These are phyloP conservation scores for Candolleomyces efflorescens DNA, from an alignment of 768 basidiomycete species.

Conservation along the genomic window DNA sequence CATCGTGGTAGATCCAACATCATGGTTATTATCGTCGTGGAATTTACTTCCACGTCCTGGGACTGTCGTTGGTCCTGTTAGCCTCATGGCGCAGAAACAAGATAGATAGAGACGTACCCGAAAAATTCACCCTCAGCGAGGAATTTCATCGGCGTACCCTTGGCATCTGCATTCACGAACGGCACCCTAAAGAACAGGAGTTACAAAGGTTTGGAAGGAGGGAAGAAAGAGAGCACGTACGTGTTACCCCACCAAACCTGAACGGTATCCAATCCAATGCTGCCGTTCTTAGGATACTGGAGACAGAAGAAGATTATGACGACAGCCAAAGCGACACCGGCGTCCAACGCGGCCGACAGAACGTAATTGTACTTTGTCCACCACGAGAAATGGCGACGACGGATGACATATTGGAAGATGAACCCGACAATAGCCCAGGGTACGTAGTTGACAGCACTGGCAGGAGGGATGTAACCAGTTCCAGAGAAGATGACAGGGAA, in stretches of 20 bases:
- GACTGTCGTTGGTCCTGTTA: no score
- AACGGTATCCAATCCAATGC: constrained; percentile 49
- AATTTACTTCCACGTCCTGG: no score
- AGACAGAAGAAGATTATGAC: constrained; percentile 56
- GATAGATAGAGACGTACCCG: constrained; percentile 20
- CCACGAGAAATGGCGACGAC: constrained; percentile 60
- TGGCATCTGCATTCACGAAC: constrained; percentile 36
- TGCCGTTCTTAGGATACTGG: constrained; percentile 62
- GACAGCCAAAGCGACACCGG: constrained; percentile 57
- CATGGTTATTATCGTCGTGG: no score
- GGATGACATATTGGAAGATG: constrained; percentile 59
- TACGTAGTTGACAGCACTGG: constrained; percentile 63
- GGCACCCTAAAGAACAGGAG: constrained; percentile 25
- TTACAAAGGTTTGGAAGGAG: neutral
- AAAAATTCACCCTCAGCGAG: constrained; percentile 28
- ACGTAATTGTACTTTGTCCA: constrained; percentile 71
- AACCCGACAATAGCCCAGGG: constrained; percentile 64
- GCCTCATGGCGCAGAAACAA: no score
- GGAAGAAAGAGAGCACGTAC: constrained; percentile 24
- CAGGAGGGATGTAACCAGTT: constrained; percentile 59
- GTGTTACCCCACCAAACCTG: constrained; percentile 74
- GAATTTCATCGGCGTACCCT: constrained; percentile 30
- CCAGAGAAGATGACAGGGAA: constrained; percentile 61
- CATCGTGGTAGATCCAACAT: no score
- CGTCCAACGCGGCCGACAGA: constrained; percentile 68